phyloP scores from a whole-genome alignment of 73 alveolate species.

The Paramecium biaurelia region DNA sequence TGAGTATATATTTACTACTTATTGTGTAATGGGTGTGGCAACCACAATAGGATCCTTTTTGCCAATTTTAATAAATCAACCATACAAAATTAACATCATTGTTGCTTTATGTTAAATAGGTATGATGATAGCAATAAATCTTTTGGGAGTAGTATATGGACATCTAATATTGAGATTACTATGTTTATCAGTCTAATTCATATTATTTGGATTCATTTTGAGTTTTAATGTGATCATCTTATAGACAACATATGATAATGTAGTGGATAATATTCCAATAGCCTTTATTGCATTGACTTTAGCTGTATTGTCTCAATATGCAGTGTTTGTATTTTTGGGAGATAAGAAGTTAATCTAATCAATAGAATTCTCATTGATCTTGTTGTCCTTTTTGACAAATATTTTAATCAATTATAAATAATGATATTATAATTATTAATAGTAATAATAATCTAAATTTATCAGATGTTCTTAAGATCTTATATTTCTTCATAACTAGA shows the following conservation, averaged over 20 bases:
- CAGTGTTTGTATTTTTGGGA: not conserved
- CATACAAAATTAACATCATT: not conserved
- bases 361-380: not conserved
- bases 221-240: not conserved
- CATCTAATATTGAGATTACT: not conserved
- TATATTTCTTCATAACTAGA: not conserved
- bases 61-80: not conserved
- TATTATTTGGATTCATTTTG: not conserved
- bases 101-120: not conserved
- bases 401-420: not conserved
- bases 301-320: not conserved
- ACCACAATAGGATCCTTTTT: not conserved
- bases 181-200: not conserved
- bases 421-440: not conserved
- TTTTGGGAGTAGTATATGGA: not conserved
- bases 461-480: too few relatives aligned
- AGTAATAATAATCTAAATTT: not conserved
- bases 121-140: not conserved
- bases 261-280: not conserved
- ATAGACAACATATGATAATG: not conserved
- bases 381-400: not conserved
- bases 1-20: not conserved
- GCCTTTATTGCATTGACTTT: not conserved
- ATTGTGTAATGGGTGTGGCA: not conserved
- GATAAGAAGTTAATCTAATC: not conserved